Evolutionary conservation across 176 grass and related monocot genomes (phyloP).

Genomic region (Stipa capillata): DNA sequence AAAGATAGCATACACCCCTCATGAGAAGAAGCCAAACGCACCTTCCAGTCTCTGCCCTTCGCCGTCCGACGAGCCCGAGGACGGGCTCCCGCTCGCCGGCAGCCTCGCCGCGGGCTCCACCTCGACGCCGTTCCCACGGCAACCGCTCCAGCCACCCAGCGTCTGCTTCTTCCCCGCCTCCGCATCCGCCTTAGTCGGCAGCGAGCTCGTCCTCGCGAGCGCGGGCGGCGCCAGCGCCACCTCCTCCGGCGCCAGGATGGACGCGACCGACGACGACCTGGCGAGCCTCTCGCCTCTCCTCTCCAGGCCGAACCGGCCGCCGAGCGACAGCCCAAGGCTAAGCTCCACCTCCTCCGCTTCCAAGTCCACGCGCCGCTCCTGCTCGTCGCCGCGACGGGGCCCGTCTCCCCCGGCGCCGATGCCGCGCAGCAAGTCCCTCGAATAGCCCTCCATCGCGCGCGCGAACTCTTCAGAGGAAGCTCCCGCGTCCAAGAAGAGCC

Average conservation of each 20-base stretch:
- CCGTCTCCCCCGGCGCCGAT: background rate
- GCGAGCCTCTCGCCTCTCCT: slow-evolving; percentile 18
- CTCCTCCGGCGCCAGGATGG: slow-evolving; percentile 7
- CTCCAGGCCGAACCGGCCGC: slow-evolving; percentile 44
- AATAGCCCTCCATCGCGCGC: slow-evolving; percentile 2
- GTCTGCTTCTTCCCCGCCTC: background rate
- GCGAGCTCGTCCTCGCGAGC: slow-evolving; percentile 31
- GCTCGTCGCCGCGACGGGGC: background rate
- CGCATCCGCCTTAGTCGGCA: slow-evolving; percentile 20
- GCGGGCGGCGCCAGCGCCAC: background rate
- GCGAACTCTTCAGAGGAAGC: background rate
- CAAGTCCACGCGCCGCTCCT: background rate
- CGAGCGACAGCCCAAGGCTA: slow-evolving; percentile 63
- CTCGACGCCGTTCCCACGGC: background rate
- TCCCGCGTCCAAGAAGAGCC: slow-evolving; percentile 2
- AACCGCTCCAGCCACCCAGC: background rate
- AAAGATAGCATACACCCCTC: slow-evolving; percentile 8
- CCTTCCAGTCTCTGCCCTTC: slow-evolving; percentile 21
- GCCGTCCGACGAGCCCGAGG: slow-evolving; percentile 9
- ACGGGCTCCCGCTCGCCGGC: slow-evolving; percentile 19
- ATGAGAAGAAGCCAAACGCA: slow-evolving; percentile 3
- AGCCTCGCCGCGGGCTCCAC: background rate
- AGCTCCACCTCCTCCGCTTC: slow-evolving; percentile 50
- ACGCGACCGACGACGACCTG: slow-evolving; percentile 48
- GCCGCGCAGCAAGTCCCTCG: slow-evolving; percentile 11